These are phyloP conservation scores for Phytophthora lateralis DNA, from an alignment of 352 stramenopile species.

Conservation along the genomic window DNA sequence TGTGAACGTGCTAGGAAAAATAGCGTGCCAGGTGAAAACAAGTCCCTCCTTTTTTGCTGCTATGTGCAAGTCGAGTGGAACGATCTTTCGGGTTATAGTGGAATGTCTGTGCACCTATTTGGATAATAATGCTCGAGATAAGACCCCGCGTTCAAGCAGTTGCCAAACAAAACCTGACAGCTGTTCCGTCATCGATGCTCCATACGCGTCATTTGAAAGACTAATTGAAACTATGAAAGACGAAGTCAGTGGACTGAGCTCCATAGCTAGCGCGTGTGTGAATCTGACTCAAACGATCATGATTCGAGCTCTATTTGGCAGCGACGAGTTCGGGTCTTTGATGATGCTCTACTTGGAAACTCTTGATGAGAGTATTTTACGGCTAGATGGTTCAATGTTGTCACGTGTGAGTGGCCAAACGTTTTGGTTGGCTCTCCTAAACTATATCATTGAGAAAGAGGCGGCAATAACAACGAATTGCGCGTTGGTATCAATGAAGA, in stretches of 20 bases:
- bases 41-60: conserved; percentile 57
- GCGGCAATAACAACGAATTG: conserved; percentile 49
- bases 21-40: conserved; percentile 53
- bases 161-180: neutral
- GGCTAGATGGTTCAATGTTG: neutral
- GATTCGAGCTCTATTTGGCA: conserved; percentile 48
- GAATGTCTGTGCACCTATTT: conserved; percentile 22
- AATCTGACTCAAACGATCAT: conserved; percentile 48
- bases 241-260: neutral
- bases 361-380: conserved; percentile 43
- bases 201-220: conserved; percentile 16
- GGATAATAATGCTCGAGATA: neutral
- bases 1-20: conserved; percentile 50
- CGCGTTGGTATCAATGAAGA: conserved; percentile 58
- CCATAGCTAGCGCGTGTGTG: conserved; percentile 43
- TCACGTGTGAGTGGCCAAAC: conserved; percentile 44
- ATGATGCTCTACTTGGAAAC: conserved; percentile 69
- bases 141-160: neutral
- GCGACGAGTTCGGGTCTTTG: conserved; percentile 64
- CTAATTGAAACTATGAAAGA: conserved; percentile 20
- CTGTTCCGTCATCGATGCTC: neutral
- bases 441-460: conserved; percentile 53
- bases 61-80: conserved; percentile 58
- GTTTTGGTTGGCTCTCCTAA: conserved; percentile 68
- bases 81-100: conserved; percentile 49